These are phyloP conservation scores for Helminthosporium solani DNA, from an alignment of 2,329 filamentous ascomycete species.

Conservation along the genomic window DNA sequence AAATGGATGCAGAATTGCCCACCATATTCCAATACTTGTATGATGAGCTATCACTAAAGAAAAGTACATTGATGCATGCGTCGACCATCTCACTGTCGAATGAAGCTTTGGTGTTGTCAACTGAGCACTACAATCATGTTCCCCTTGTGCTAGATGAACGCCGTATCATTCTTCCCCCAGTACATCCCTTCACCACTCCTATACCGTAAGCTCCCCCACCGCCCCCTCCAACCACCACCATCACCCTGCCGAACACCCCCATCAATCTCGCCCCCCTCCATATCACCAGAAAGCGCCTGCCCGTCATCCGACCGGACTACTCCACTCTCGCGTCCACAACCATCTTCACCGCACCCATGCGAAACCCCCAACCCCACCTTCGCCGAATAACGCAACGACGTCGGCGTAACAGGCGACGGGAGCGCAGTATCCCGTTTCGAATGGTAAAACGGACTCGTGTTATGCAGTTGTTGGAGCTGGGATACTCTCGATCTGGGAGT, in stretches of 20 bases:
- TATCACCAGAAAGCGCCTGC: slow-evolving; percentile 17
- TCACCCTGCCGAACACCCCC: slow-evolving; percentile 5
- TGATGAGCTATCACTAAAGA: too few relatives aligned
- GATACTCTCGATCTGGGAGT: slow-evolving; percentile 10
- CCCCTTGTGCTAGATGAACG: too few relatives aligned
- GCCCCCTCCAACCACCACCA: slow-evolving; percentile 19
- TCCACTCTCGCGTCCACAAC: slow-evolving; percentile 11
- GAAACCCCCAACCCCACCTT: slow-evolving; percentile 15
- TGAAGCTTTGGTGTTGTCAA: too few relatives aligned
- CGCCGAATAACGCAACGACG: neutral
- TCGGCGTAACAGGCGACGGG: slow-evolving; percentile 1
- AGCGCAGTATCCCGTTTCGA: slow-evolving; percentile 4
- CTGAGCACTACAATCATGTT: too few relatives aligned
- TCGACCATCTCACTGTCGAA: too few relatives aligned
- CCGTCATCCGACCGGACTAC: slow-evolving; percentile 8
- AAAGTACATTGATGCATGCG: too few relatives aligned
- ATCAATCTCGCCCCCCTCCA: slow-evolving; percentile 12
- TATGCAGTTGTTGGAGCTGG: slow-evolving; percentile 6
- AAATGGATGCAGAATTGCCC: too few relatives aligned
- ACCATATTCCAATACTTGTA: too few relatives aligned
- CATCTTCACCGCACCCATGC: slow-evolving; percentile 4
- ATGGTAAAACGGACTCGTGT: slow-evolving; percentile 5
- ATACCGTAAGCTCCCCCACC: slow-evolving; percentile 30
- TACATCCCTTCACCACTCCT: slow-evolving; percentile 4
- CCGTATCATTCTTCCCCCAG: slow-evolving; percentile 15